phyloP scores from a whole-genome alignment of 164 flowering plant genomes.

The Litsea cubeba region DNA sequence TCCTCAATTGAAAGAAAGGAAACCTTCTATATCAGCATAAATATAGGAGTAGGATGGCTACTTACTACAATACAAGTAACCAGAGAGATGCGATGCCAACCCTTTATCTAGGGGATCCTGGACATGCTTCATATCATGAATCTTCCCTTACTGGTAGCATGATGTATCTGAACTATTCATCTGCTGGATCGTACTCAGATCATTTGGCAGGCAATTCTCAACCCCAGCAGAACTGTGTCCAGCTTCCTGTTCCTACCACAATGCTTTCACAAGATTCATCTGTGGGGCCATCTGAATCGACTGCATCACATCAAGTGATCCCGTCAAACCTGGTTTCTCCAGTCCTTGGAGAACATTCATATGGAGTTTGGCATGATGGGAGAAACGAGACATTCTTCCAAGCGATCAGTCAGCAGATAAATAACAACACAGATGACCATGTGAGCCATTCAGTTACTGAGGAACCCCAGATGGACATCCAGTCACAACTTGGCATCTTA shows the following conservation, averaged over 20 bases:
- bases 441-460: slow-evolving; percentile 21
- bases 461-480: slow-evolving; percentile 29
- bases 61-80: slow-evolving; percentile 52
- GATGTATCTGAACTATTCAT: slow-evolving; percentile 54
- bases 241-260: slow-evolving; percentile 22
- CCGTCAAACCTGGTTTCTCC: slow-evolving; percentile 42
- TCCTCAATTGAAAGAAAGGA: not conserved
- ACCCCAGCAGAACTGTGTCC: slow-evolving; percentile 33
- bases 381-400: slow-evolving; percentile 52
- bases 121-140: slow-evolving; percentile 40
- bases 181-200: slow-evolving; percentile 49
- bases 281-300: slow-evolving; percentile 38
- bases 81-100: slow-evolving; percentile 55
- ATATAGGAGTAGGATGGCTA: slow-evolving; percentile 46
- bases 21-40: not conserved
- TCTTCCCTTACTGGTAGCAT: slow-evolving; percentile 41
- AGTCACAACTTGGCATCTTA: slow-evolving; percentile 29
- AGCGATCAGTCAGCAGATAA: slow-evolving; percentile 23
- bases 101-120: slow-evolving; percentile 47
- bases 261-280: slow-evolving; percentile 24
- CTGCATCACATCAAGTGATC: slow-evolving; percentile 47
- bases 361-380: slow-evolving; percentile 55
- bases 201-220: slow-evolving; percentile 45
- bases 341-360: slow-evolving; percentile 36
- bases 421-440: slow-evolving; percentile 16